Evolutionary conservation across 1,284 basidiomycete species (phyloP).

Genomic region (Papiliotrema terrestris): DNA sequence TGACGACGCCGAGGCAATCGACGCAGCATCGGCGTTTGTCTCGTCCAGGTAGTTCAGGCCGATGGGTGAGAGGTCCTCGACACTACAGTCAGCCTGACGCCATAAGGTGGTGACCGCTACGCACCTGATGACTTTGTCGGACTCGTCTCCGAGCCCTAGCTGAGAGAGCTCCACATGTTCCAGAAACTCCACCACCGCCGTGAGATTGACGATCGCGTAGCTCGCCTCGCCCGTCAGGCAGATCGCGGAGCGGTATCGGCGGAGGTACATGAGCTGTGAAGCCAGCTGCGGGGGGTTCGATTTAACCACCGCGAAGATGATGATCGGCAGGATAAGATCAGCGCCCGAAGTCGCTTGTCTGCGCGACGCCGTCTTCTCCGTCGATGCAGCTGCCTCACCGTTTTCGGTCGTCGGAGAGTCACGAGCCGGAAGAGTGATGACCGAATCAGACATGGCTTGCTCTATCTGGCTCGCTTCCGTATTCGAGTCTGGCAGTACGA

Average conservation of each 20-base stretch:
- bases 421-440: constrained; percentile 17
- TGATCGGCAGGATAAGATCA: constrained; percentile 61
- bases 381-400: not conserved
- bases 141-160: constrained; percentile 66
- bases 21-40: constrained; percentile 38
- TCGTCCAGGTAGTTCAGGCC: constrained; percentile 54
- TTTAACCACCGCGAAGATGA: constrained; percentile 88
- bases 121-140: constrained; percentile 60
- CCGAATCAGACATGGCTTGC: constrained; percentile 36
- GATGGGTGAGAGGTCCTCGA: constrained; percentile 71
- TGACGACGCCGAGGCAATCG: constrained; percentile 43
- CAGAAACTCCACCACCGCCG: constrained; percentile 89
- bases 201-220: constrained; percentile 87
- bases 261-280: constrained; percentile 79
- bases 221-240: constrained; percentile 76
- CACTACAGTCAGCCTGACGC: constrained; percentile 39
- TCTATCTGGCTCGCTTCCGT: constrained; percentile 15
- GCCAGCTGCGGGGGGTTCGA: constrained; percentile 79
- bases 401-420: not conserved
- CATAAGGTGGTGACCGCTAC: constrained; percentile 10
- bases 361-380: constrained; percentile 1
- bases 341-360: constrained; percentile 41
- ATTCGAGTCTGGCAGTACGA: constrained; percentile 4
- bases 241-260: constrained; percentile 71
- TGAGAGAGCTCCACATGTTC: constrained; percentile 84